Evolutionary conservation across 2,329 filamentous ascomycete species (phyloP), one percentile per base, ranked within the genome.

Genomic region (Fusarium hainanense): DNA sequence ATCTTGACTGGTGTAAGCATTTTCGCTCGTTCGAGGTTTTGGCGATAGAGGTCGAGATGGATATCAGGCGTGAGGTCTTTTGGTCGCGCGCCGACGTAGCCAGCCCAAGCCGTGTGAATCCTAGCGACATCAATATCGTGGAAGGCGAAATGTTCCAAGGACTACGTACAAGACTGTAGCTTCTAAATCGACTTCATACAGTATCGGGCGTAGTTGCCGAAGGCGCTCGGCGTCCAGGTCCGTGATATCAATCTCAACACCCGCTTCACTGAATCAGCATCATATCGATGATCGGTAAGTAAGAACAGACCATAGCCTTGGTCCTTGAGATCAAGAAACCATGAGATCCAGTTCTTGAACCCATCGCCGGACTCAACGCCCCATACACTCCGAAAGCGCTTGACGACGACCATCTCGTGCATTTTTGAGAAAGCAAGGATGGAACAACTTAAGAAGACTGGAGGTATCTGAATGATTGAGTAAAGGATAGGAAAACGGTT

Each of bases 241-340:
- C 4, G 50, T 54, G 7, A 54, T 42, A 12, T 54, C 50, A 4
- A 42, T 32, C 16, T 54, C 50, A 30, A 54, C 37, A 3, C 50
- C 49, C 10, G 48, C 48, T 51, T 14, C 11, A 13, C 1, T 4
- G 3, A 3, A 2, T 52, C 3, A 52, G 12, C 16, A 3, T 3
- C 11, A 37, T 16, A n/a, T 7, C 2, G 13, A 3, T 11, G 0
- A 3, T 27, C 0, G 3, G 12, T 11, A 13, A 7, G 3, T 7
- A 7, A 10, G 2, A 6, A 51, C 48, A 2, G 13, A 52, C 49
- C 34, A 42, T 27, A 52, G 3, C 49, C 49, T 18, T 52, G 23
- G 4, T 52, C 42, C n/a, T 30, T 42, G 3, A 52, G 23, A 4
- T 42, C 25, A 1, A 25, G 49, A 9, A 52, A 52, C 49, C 49